Conservation (phyloP, 495 filamentous ascomycete species). For the Filosporella fistucella region DNA sequence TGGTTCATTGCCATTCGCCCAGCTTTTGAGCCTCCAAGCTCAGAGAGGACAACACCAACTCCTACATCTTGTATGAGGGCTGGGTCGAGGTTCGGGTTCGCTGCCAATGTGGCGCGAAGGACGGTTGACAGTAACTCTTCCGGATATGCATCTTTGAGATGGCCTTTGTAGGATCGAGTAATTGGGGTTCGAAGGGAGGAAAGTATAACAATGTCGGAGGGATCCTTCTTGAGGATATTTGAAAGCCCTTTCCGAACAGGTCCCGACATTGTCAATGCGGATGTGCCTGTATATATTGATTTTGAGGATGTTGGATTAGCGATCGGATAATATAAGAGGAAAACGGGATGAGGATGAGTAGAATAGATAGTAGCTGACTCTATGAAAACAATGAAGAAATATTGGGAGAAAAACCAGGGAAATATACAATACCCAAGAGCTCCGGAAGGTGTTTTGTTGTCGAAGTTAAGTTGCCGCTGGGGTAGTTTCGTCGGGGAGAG, state of each 20-base stretch:
- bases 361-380: too few species aligned
- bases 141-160: conserved; percentile 83
- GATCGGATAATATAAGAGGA: too few species aligned
- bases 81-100: conserved; percentile 71
- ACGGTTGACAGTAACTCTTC: conserved; percentile 82
- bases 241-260: conserved; percentile 50
- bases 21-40: conserved; percentile 87
- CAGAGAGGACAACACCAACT: conserved; percentile 83
- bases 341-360: too few species aligned
- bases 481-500: too few species aligned
- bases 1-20: conserved; percentile 87
- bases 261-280: conserved; percentile 15
- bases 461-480: too few species aligned
- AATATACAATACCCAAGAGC: too few species aligned
- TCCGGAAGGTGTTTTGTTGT: too few species aligned
- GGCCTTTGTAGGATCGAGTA: conserved; percentile 75
- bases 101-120: conserved; percentile 74
- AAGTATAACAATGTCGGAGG: conserved; percentile 82
- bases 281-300: too few species aligned
- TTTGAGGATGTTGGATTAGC: conserved; percentile 2
- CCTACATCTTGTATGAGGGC: conserved; percentile 71
- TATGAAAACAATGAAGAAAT: too few species aligned
- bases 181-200: conserved; percentile 84
- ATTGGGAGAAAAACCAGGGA: too few species aligned
- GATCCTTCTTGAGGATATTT: conserved; percentile 74